Base-by-base conservation (phyloP, 129 eudicot genomes). In the Tanacetum coccineum region DNA sequence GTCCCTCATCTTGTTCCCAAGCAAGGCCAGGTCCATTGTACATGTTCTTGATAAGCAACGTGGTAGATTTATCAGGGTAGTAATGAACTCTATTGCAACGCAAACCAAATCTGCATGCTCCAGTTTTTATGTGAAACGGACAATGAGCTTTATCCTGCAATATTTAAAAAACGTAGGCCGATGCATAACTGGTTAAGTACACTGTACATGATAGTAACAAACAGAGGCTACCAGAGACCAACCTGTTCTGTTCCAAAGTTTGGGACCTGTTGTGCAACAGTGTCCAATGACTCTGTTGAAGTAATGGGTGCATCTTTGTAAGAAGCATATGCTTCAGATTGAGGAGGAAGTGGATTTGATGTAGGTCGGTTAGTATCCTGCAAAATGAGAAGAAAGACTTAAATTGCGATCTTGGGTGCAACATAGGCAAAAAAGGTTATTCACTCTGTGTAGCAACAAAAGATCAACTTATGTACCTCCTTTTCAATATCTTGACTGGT, bases 1-100 rank as follows among this genome's bases (percentile, higher is more conserved):
- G 99, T 82, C 96, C 99, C 80, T 94, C 99, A 73, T 94, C 99
- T 77, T 94, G 99, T 71, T 94, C 99, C 96, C 96, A 94, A 55
- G 95, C 83, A 79, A 94, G 90, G 58, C 99, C 99, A 74, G 96
- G 97, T 70, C 99, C 99, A 68, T 70, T 78, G 86, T 87, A 94
- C 99, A 94, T 94, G 75, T 89, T 94, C 84, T 89, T 94, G 67
- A 94, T 82, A 67, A 94, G 96, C 81, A 94, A 68, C 59, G 97
- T 87, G 84, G 84, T 82, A 15, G 99, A 79, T 67, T 81, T 86
- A 81, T 94, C 95, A 64, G 99, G 97, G 70, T 94, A 94, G 71
- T 89, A 94, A 74, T 94, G 99, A 81, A 87, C 95, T 74, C 99
- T 82, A 76, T 89, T 94, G 76, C 99, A 94, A 40, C 81, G 86